Evolutionary conservation across 1,284 basidiomycete genomes (phyloP), one percentile per base, ranked within the genome.

Genomic region (Pseudozyma tsukubaensis): DNA sequence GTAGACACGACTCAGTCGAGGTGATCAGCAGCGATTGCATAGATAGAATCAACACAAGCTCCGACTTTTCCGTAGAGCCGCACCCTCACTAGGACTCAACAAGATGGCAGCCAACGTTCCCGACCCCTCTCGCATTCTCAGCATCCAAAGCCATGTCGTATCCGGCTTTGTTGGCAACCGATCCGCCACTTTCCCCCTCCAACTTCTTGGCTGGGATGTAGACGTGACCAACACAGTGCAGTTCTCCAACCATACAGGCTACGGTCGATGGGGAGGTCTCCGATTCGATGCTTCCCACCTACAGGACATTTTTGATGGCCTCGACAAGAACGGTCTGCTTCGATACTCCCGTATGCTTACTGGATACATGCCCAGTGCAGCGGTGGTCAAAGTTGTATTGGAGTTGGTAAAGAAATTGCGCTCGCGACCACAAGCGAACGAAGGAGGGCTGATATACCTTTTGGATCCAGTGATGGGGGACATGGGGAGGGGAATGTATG

Each of bases 211-310:
- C 24, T 98, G 92, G 86, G 94, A 99, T 76, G 94, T 98, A 43
- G 96, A 99, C 86, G 94, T 93, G 24, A 89, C 97, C 43, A 97
- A 98, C 85, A 97, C 95, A 0, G 96, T 98, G 49, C 89, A 89
- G 88, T 74, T 81, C 54, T 77, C 75, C 14, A 99, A 99, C 79
- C 96, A 99, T 84, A 90, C 94, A 6, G 94, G 94, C 91, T 86
- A 86, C 64, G 85, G 85, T 9, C 79, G 86, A 51, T 86, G 84
- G 84, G 84, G 83, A 9, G 86, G 86, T 29, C 65, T 80, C 32
- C 82, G 84, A 45, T 84, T 86, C 62, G 85, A 86, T 47, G 85
- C 81, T 4, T 74, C 65, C 1, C 85, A 86, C 45, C 72, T 86
- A 8, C 72, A 78, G n/a, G 81, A 82, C 43, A 65, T 86, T 29